phyloP scores from a whole-genome alignment of 768 basidiomycete genomes.

The Xerocomellus intermedius region DNA sequence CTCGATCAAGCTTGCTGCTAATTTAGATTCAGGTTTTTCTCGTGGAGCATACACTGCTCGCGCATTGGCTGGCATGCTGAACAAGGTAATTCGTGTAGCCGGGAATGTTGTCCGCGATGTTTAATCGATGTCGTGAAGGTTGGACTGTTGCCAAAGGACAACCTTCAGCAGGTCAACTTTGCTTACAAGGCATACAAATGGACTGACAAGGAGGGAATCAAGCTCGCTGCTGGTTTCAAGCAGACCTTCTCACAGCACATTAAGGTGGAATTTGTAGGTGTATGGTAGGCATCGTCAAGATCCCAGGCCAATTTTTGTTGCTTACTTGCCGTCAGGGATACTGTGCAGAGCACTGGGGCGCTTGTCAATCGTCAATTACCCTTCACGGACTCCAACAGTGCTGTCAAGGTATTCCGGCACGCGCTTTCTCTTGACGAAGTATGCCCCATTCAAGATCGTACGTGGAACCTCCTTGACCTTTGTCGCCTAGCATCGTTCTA shows the following conservation, averaged over 20 bases:
- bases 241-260: slow-evolving; percentile 66
- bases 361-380: slow-evolving; percentile 60
- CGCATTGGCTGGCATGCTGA: slow-evolving; percentile 71
- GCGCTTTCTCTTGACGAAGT: slow-evolving; percentile 80
- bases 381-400: slow-evolving; percentile 60
- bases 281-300: slow-evolving; percentile 50
- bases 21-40: slow-evolving; percentile 60
- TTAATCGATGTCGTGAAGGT: slow-evolving; percentile 40
- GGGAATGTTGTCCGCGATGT: not conserved
- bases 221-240: slow-evolving; percentile 67
- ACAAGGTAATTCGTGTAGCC: slow-evolving; percentile 47
- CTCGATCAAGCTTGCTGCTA: slow-evolving; percentile 2
- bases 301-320: not conserved
- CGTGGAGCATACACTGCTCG: slow-evolving; percentile 66
- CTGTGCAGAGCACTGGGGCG: slow-evolving; percentile 73
- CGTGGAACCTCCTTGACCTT: slow-evolving; percentile 8
- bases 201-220: slow-evolving; percentile 42
- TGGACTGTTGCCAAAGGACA: slow-evolving; percentile 67
- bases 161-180: slow-evolving; percentile 66
- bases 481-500: slow-evolving; percentile 54
- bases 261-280: slow-evolving; percentile 74
- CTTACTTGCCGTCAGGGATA: slow-evolving; percentile 53
- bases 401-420: slow-evolving; percentile 72
- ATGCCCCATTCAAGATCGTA: slow-evolving; percentile 1
- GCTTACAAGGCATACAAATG: slow-evolving; percentile 72